Evolutionary conservation across 163 green algal species (phyloP).

Genomic region (Scenedesmus sp.): DNA sequence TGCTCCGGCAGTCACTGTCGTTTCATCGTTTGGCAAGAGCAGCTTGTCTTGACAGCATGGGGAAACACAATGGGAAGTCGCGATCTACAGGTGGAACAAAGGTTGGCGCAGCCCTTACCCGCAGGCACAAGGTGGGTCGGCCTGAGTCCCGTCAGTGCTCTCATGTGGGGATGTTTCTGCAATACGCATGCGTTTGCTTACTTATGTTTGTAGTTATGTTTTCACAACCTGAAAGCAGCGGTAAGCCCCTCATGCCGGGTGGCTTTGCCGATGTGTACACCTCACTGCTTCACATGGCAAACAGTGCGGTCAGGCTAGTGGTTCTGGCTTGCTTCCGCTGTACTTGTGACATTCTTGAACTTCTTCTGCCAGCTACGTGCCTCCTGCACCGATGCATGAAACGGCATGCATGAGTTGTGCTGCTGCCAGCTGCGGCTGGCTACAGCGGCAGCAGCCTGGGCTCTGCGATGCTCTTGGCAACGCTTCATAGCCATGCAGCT

Average conservation of each 20-base stretch:
- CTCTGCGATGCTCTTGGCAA: background rate
- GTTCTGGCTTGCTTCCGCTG: background rate
- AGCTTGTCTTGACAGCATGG: constrained; percentile 70
- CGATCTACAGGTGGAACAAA: constrained; percentile 64
- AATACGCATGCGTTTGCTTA: no score
- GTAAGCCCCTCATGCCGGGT: background rate
- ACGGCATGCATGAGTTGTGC: background rate
- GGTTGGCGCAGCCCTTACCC: constrained; percentile 79
- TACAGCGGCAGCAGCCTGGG: constrained; percentile 11
- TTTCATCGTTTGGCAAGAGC: background rate
- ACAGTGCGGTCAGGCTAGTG: background rate
- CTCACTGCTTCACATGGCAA: background rate
- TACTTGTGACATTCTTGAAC: no score
- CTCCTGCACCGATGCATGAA: background rate
- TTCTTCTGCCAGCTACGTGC: background rate
- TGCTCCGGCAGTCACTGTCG: background rate
- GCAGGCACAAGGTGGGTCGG: constrained; percentile 68
- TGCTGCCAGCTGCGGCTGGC: background rate
- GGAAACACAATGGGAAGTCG: constrained; percentile 93
- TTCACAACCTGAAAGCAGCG: background rate
- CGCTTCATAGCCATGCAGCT: background rate
- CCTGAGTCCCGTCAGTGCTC: background rate
- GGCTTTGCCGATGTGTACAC: background rate
- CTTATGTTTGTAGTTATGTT: no score
- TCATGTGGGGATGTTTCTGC: background rate